phyloP scores from a whole-genome alignment of 2,329 filamentous ascomycete genomes.

The Hortaea sp. region DNA sequence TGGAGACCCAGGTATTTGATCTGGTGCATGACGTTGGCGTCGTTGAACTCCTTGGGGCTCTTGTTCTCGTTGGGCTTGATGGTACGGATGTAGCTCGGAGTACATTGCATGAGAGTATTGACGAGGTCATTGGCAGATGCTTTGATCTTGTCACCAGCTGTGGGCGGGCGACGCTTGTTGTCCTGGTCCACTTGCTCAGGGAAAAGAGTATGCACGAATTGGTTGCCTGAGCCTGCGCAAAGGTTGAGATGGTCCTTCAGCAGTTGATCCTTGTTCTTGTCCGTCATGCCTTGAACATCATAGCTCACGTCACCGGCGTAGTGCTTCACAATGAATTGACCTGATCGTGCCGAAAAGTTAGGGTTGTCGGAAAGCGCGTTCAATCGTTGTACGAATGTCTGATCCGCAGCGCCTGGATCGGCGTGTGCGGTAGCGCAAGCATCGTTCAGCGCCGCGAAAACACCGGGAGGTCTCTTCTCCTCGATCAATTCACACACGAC shows the following conservation, averaged over 20 bases:
- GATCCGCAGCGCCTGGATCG: slow-evolving; percentile 85
- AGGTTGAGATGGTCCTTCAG: slow-evolving; percentile 88
- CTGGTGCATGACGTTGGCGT: slow-evolving; percentile 87
- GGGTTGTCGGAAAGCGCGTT: slow-evolving; percentile 80
- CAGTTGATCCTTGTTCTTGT: slow-evolving; percentile 98
- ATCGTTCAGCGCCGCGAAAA: slow-evolving; percentile 94
- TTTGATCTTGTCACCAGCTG: slow-evolving; percentile 93
- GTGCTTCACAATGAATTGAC: slow-evolving; percentile 97
- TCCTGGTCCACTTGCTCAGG: slow-evolving; percentile 90
- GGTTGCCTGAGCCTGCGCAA: slow-evolving; percentile 72
- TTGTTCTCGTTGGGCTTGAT: slow-evolving; percentile 99
- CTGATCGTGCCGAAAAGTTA: slow-evolving; percentile 84
- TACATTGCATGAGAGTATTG: slow-evolving; percentile 90
- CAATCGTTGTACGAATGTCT: slow-evolving; percentile 88
- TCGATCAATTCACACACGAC: slow-evolving; percentile 96
- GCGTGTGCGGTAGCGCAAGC: slow-evolving; percentile 97
- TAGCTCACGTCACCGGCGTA: slow-evolving; percentile 97
- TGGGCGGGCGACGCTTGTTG: slow-evolving; percentile 86
- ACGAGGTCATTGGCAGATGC: slow-evolving; percentile 90
- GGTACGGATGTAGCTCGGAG: slow-evolving; percentile 94
- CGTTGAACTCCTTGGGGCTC: slow-evolving; percentile 85
- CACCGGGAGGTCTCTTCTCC: slow-evolving; percentile 75
- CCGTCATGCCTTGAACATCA: slow-evolving; percentile 90
- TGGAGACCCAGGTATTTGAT: slow-evolving; percentile 99
- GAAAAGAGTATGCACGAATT: slow-evolving; percentile 80